A percentile compares a stretch with the other conserved stretches of the same genome.
These are phyloP conservation scores for Penicillium silybi DNA, from an alignment of 495 filamentous ascomycete genomes.

Conservation along the genomic window DNA sequence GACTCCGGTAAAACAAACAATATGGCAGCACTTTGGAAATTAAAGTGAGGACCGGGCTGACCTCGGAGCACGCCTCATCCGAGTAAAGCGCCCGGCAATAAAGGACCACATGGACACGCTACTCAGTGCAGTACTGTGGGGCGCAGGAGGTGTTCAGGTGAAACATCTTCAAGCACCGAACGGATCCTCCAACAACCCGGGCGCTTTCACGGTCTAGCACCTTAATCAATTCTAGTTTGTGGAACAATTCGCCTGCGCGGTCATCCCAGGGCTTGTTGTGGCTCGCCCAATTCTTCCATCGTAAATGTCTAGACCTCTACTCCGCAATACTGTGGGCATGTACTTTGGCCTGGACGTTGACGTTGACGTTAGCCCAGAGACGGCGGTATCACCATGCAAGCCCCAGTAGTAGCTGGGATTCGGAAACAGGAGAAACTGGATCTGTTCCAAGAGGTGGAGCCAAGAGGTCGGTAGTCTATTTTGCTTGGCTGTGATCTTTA, in stretches of 20 bases:
- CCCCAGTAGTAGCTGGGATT: slow-evolving; percentile 2
- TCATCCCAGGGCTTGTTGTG: not conserved
- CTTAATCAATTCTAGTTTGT: slow-evolving; percentile 12
- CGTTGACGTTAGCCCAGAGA: not conserved
- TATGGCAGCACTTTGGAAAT: not conserved
- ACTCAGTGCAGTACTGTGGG: slow-evolving; percentile 17
- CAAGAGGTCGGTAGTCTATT: not conserved
- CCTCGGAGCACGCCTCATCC: slow-evolving; percentile 9
- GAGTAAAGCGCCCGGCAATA: slow-evolving; percentile 8
- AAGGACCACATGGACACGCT: not conserved
- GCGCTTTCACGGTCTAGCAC: not conserved
- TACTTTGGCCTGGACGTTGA: not conserved
- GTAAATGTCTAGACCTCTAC: not conserved
- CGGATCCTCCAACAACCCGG: slow-evolving; percentile 6
- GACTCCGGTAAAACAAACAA: not conserved
- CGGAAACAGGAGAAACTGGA: slow-evolving; percentile 2
- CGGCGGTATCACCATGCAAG: not conserved
- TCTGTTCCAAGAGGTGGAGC: not conserved
- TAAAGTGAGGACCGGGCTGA: slow-evolving; percentile 6
- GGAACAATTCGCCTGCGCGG: not conserved
- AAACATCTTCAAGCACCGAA: slow-evolving; percentile 20
- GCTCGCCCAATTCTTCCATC: not conserved
- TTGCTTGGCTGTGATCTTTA: not conserved
- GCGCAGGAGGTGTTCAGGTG: slow-evolving; percentile 7
- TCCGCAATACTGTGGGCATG: not conserved